Percentiles rank a stretch among this genome's conserved stretches.
phyloP scores from a whole-genome alignment of 129 eudicot species.

The Rutidosis leptorrhynchoides region DNA sequence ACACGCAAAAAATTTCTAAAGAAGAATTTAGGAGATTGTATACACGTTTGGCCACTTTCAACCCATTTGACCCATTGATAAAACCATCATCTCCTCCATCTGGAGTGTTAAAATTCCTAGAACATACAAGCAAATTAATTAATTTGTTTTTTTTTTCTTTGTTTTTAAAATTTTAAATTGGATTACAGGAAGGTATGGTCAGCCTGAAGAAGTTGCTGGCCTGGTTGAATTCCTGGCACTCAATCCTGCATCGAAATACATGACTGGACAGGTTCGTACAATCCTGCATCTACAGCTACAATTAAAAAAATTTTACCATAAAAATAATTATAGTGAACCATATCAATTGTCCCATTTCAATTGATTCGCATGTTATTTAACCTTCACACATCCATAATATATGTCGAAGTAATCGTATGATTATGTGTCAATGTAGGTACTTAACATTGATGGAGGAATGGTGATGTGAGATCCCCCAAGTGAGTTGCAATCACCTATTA shows the following conservation, averaged over 20 bases:
- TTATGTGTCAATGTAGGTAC: slow-evolving; percentile 44
- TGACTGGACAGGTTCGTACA: slow-evolving; percentile 85
- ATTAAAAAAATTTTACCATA: too few relatives aligned
- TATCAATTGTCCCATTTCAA: not conserved
- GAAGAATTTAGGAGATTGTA: too few relatives aligned
- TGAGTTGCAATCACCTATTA: not conserved
- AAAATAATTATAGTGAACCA: too few relatives aligned
- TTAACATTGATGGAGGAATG: slow-evolving; percentile 93
- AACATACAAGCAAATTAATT: slow-evolving; percentile 9
- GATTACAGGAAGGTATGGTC: slow-evolving; percentile 72
- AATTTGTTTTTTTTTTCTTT: too few relatives aligned
- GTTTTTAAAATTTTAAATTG: too few relatives aligned
- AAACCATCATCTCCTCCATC: not conserved
- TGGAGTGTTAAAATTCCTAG: not conserved
- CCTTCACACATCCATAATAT: not conserved
- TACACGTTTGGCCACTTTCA: not conserved
- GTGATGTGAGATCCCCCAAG: slow-evolving; percentile 53
- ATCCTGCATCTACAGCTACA: too few relatives aligned
- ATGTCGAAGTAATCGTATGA: not conserved
- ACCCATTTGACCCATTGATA: too few relatives aligned
- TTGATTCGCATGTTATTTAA: too few relatives aligned
- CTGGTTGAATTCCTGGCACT: slow-evolving; percentile 93
- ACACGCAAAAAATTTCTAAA: too few relatives aligned
- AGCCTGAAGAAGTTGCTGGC: slow-evolving; percentile 95
- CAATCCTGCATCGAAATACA: slow-evolving; percentile 77